A percentile compares a stretch with the other conserved stretches of the same genome.
These are phyloP conservation scores for Syzygium syzygioides DNA, from an alignment of 441 rosid species.

Conservation along the genomic window DNA sequence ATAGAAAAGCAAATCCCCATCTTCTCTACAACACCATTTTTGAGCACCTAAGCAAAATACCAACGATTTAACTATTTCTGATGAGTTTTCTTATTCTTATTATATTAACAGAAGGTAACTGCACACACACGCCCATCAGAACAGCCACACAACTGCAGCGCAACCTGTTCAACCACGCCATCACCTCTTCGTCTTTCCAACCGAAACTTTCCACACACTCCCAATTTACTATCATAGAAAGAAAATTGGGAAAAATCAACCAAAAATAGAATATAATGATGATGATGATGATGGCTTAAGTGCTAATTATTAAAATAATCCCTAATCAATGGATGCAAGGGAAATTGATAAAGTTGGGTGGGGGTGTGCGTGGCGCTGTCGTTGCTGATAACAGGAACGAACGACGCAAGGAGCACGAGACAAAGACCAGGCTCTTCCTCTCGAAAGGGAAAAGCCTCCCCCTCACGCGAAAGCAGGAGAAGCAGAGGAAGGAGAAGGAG, in stretches of 20 bases:
- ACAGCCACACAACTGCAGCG: neutral
- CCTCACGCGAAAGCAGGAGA: neutral
- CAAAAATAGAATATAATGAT: neutral
- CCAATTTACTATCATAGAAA: neutral
- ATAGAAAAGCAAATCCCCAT: neutral
- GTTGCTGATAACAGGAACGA: neutral
- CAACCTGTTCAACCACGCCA: neutral
- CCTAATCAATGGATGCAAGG: neutral
- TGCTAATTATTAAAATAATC: neutral
- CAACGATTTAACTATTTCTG: neutral
- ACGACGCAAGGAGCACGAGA: neutral
- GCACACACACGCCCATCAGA: neutral
- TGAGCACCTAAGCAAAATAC: neutral
- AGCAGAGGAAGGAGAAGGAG: neutral
- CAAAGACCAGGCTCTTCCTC: neutral
- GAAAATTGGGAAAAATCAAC: neutral
- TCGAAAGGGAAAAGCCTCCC: neutral
- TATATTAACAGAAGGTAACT: neutral
- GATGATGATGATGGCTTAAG: neutral
- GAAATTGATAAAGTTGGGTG: neutral
- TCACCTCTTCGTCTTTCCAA: neutral
- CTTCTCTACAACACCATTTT: neutral
- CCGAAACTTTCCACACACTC: neutral
- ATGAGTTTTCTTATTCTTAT: neutral
- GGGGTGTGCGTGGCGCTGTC: neutral